phyloP scores from a whole-genome alignment of 106 monocot species.

The Allium fistulosum region DNA sequence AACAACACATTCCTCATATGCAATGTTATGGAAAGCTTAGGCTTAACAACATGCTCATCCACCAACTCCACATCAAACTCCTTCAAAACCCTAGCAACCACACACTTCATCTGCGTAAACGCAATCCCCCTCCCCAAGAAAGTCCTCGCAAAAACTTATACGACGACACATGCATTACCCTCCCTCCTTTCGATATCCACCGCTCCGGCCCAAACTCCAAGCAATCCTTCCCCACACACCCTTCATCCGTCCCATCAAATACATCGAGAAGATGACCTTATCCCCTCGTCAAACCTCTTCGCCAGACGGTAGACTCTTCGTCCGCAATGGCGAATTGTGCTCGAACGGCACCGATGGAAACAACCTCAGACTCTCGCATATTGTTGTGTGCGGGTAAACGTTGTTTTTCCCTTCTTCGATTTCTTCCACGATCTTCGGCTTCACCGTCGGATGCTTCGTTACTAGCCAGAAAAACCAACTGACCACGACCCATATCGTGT shows the following conservation, averaged over 20 bases:
- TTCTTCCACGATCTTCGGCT: slow-evolving; percentile 41
- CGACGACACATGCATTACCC: slow-evolving; percentile 42
- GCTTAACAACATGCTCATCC: slow-evolving; percentile 22
- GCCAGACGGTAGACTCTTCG: slow-evolving; percentile 41
- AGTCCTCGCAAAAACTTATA: slow-evolving; percentile 69
- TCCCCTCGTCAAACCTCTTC: slow-evolving; percentile 10
- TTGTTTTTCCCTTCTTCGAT: slow-evolving; percentile 12
- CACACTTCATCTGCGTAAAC: slow-evolving; percentile 57
- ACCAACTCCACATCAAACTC: slow-evolving; percentile 27
- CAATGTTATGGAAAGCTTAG: slow-evolving; percentile 58
- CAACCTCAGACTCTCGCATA: slow-evolving; percentile 46
- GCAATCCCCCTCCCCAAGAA: slow-evolving; percentile 61
- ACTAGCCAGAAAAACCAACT: slow-evolving; percentile 73
- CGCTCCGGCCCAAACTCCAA: slow-evolving; percentile 43
- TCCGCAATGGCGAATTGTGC: slow-evolving; percentile 22
- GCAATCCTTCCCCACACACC: slow-evolving; percentile 69
- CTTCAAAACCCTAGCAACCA: slow-evolving; percentile 29
- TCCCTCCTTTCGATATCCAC: slow-evolving; percentile 44
- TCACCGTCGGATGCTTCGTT: slow-evolving; percentile 19
- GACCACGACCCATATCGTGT: slow-evolving; percentile 39
- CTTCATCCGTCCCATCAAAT: slow-evolving; percentile 48
- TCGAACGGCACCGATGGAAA: slow-evolving; percentile 62
- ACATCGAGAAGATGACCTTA: slow-evolving; percentile 31
- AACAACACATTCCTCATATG: slow-evolving; percentile 67
- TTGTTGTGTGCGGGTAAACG: slow-evolving; percentile 53